A percentile compares a stretch with the other conserved stretches of the same genome.
Conservation (phyloP, 23 red algal species). For the Gracilaria gracilis region DNA sequence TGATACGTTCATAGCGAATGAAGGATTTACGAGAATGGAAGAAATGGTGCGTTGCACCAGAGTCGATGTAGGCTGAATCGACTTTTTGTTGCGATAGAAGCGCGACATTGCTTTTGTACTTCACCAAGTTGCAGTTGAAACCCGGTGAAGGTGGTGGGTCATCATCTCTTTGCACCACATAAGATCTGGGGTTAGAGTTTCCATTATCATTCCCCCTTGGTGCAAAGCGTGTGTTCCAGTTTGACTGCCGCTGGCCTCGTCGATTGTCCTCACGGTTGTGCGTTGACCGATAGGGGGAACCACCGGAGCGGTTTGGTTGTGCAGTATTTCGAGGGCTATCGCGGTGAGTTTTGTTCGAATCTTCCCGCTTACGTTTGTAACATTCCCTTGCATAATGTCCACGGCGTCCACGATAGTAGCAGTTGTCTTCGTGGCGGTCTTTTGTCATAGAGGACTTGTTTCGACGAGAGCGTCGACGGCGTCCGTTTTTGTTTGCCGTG, state of each 20-base stretch:
- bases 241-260: neutral
- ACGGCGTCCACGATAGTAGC: neutral
- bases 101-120: neutral
- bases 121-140: neutral
- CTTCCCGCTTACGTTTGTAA: constrained; percentile 2
- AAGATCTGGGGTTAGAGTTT: neutral
- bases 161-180: neutral
- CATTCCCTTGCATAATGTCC: constrained; percentile 2
- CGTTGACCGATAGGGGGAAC: neutral
- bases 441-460: neutral
- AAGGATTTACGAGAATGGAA: constrained; percentile 10
- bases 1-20: no score
- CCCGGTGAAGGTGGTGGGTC: no score
- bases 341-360: neutral
- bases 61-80: constrained; percentile 2
- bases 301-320: no score
- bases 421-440: no score
- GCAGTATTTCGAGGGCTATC: neutral
- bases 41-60: constrained; percentile 34
- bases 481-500: neutral
- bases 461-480: neutral
- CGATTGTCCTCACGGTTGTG: neutral
- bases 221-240: neutral
- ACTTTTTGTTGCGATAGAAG: neutral
- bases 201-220: neutral